phyloP scores from a whole-genome alignment of 768 basidiomycete genomes.

The Amanita brunnescens region DNA sequence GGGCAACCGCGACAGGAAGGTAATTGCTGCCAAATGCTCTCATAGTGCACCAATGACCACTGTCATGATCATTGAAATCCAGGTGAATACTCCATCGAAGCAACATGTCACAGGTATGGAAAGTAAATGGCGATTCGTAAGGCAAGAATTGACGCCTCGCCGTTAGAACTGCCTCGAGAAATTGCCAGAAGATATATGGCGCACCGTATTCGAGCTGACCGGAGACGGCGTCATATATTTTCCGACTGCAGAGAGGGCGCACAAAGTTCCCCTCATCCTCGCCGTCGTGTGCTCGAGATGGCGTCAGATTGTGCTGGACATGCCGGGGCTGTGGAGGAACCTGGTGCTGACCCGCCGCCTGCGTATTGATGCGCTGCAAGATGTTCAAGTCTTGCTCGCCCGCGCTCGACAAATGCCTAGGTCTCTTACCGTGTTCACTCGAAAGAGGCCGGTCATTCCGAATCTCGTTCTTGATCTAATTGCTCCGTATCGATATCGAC shows the following conservation, averaged over 20 bases:
- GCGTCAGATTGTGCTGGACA: constrained; percentile 1
- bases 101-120: neutral
- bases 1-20: neutral
- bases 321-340: neutral
- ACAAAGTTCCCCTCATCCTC: neutral
- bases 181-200: constrained; percentile 1
- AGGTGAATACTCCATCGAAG: neutral
- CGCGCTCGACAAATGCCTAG: neutral
- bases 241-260: neutral
- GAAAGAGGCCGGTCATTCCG: neutral
- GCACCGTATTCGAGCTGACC: neutral
- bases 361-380: neutral
- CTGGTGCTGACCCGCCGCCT: neutral
- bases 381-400: neutral
- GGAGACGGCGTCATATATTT: neutral
- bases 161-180: neutral
- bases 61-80: neutral
- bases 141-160: neutral
- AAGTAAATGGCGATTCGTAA: neutral
- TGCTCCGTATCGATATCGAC: neutral
- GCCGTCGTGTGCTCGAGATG: neutral
- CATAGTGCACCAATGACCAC: neutral
- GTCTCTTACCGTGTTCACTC: neutral
- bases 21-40: neutral
- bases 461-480: neutral